phyloP scores from a whole-genome alignment of 257 asterid species.

The Schizonepeta tenuifolia region DNA sequence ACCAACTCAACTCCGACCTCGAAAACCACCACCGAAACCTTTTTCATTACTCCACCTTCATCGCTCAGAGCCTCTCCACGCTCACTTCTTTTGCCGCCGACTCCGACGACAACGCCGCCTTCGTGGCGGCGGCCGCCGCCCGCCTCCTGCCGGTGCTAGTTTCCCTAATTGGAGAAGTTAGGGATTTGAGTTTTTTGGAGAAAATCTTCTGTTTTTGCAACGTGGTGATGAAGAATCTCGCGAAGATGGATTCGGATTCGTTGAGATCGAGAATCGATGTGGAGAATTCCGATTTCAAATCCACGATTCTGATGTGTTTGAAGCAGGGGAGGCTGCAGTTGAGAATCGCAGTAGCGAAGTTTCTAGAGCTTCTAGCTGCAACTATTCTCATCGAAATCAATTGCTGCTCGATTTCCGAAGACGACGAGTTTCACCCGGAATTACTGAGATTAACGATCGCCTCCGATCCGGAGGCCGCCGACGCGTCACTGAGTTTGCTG shows the following conservation, averaged over 20 bases:
- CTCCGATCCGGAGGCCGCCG: constrained; percentile 43
- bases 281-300: constrained; percentile 26
- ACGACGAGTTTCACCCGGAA: constrained; percentile 47
- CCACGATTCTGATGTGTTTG: constrained; percentile 34
- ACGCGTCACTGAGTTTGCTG: constrained; percentile 48
- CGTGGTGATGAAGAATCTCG: constrained; percentile 28
- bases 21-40: not conserved
- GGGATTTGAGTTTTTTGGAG: constrained; percentile 40
- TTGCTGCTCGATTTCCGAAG: constrained; percentile 41
- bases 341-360: constrained; percentile 40
- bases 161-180: constrained; percentile 8
- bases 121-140: constrained; percentile 32
- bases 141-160: constrained; percentile 41
- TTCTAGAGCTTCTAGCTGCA: constrained; percentile 43
- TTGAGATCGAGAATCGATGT: constrained; percentile 19
- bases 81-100: constrained; percentile 50
- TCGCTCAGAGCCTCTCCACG: constrained; percentile 30
- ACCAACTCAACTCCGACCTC: constrained; percentile 43
- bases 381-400: constrained; percentile 29
- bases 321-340: constrained; percentile 47
- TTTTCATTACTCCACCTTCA: not conserved
- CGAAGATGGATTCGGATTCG: constrained; percentile 9
- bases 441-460: constrained; percentile 43
- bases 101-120: constrained; percentile 44
- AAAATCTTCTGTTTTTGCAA: constrained; percentile 42